Evolutionary conservation across 257 asterid genomes (phyloP).

Genomic region (Voacanga thouarsii): DNA sequence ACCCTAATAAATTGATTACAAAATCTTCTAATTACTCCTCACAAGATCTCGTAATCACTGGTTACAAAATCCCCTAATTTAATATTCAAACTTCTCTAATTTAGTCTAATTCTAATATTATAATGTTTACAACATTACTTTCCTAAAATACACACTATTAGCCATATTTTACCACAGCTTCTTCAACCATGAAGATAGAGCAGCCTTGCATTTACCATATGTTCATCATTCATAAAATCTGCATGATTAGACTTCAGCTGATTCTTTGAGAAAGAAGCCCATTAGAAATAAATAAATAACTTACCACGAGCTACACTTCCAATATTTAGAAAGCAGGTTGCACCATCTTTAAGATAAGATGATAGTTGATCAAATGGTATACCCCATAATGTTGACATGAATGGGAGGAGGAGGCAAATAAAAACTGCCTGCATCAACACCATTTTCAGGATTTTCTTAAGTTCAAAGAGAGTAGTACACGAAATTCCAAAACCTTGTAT

Average conservation of each 20-base stretch:
- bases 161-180: too few relatives aligned
- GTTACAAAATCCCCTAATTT: too few relatives aligned
- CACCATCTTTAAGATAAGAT: conserved; percentile 78
- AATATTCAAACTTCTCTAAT: too few relatives aligned
- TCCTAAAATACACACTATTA: too few relatives aligned
- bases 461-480: conserved; percentile 9
- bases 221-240: not conserved
- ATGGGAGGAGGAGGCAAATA: conserved; percentile 87
- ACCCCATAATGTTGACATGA: conserved; percentile 93
- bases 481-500: not conserved
- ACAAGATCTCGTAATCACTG: too few relatives aligned
- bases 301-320: conserved; percentile 66
- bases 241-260: not conserved
- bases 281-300: conserved; percentile 25
- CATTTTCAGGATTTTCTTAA: conserved; percentile 30
- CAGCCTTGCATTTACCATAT: not conserved
- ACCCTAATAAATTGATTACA: too few relatives aligned
- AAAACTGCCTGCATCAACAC: conserved; percentile 62
- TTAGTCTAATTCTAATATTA: too few relatives aligned
- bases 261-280: not conserved
- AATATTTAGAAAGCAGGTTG: conserved; percentile 90
- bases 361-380: conserved; percentile 81
- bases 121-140: too few relatives aligned
- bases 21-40: too few relatives aligned
- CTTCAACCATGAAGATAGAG: too few relatives aligned